Evolutionary conservation across 495 filamentous ascomycete genomes (phyloP), one percentile per base, ranked within the genome.

Genomic region (Thozetella sp.): DNA sequence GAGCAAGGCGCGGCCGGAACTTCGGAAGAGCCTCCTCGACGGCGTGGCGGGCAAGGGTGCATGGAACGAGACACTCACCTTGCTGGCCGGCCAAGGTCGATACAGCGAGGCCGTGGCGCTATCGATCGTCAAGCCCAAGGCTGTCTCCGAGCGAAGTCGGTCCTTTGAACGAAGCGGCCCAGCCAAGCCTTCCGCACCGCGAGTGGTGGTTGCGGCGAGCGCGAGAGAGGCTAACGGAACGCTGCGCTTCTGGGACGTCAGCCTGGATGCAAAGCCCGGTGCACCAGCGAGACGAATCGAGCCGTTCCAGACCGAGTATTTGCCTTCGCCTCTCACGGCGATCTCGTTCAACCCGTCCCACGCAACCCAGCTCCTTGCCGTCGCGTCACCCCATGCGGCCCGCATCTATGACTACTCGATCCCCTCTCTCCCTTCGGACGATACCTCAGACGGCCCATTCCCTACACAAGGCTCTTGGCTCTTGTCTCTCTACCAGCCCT

Each of bases 271-370:
- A 30, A 69, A 72, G 26, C 63, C 69, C 3, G 72, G 72, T 25
- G 56, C 63, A 4, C n/a, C 43, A 4, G 60, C 63, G 25, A 66
- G 78, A 56, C 80, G 77, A 15, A 71, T 84, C 25, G 75, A 84
- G 48, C 83, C 89, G 2, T 88, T 86, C 66, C 83, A 88, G 67
- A 84, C 79, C 12, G 81, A 88, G 51, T 83, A 84, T 64, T 74
- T 96, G 15, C 80, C 87, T 0, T 79, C 84, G 12, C 89, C 89
- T 1, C 86, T 90, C 9, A 81, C 80, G 53, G 82, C 75, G 11
- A 84, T 96, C 55, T 75, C 84, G 1, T 97, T 97, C 74, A 95
- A 91, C 67, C 86, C 90, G 10, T 67, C 71, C 43, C 80, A 67
- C 79, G 80, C 73, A 69, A 90, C 65, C 68, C 89, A 72, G 62